Evolutionary conservation across 2,329 filamentous ascomycete genomes (phyloP).

Genomic region (Colletotrichum caudatum): DNA sequence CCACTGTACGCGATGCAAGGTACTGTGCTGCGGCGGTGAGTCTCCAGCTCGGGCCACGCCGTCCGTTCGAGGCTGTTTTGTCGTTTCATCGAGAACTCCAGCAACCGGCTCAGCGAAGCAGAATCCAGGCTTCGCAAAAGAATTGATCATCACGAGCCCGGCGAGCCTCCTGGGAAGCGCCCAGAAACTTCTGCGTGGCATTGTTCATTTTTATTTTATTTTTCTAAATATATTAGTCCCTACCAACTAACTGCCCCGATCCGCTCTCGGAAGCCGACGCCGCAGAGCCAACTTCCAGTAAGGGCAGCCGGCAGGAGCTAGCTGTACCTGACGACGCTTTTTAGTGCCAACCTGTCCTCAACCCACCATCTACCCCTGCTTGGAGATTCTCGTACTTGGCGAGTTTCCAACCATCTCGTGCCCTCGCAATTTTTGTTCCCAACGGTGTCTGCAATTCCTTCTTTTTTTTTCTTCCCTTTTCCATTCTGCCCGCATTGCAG

Average conservation of each 20-base stretch:
- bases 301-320: conserved; percentile 9
- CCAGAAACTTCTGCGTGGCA: not conserved
- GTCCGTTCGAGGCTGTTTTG: not conserved
- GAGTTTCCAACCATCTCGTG: conserved; percentile 34
- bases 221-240: not conserved
- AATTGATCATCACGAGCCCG: conserved; percentile 27
- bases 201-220: not conserved
- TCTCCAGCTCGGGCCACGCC: conserved; percentile 30
- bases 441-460: conserved; percentile 25
- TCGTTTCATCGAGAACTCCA: conserved; percentile 26
- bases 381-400: conserved; percentile 34
- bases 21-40: conserved; percentile 9
- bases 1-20: conserved; percentile 7
- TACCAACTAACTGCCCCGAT: conserved; percentile 10
- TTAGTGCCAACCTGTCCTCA: conserved; percentile 48
- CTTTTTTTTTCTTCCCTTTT: conserved; percentile 25
- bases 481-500: conserved; percentile 30
- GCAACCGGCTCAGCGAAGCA: conserved; percentile 18
- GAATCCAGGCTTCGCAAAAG: conserved; percentile 10
- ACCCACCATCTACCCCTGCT: conserved; percentile 38
- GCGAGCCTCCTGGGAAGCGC: not conserved
- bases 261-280: conserved; percentile 12
- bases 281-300: conserved; percentile 22
- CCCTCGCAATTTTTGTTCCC: conserved; percentile 31
- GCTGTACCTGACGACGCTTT: conserved; percentile 21